Conservation (phyloP, 768 basidiomycete species). For the Mycena kentingensis region DNA sequence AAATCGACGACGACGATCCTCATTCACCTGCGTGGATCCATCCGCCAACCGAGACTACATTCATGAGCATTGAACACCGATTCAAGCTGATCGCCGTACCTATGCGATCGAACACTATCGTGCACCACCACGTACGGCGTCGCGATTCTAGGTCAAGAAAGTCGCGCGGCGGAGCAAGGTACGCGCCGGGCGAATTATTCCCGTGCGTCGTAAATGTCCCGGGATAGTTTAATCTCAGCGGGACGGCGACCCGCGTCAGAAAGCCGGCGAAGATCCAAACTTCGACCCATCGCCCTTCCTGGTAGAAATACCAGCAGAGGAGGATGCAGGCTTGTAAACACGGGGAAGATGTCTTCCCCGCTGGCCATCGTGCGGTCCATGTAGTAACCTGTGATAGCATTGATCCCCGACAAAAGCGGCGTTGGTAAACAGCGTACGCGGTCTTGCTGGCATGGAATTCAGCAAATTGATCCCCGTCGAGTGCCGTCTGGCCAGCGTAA, state of each 20-base stretch:
- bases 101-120: slow-evolving; percentile 83
- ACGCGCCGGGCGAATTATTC: slow-evolving; percentile 71
- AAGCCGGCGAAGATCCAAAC: slow-evolving; percentile 91
- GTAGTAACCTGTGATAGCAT: slow-evolving; percentile 44
- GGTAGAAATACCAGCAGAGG: slow-evolving; percentile 89
- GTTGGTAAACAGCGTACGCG: slow-evolving; percentile 40
- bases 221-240: slow-evolving; percentile 81
- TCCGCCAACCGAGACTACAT: slow-evolving; percentile 64
- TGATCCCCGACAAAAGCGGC: neutral
- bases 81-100: slow-evolving; percentile 25
- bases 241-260: slow-evolving; percentile 79
- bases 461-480: slow-evolving; percentile 80
- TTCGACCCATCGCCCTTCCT: slow-evolving; percentile 88
- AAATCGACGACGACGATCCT: neutral
- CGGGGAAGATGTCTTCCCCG: slow-evolving; percentile 82
- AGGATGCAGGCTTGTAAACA: slow-evolving; percentile 86
- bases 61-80: slow-evolving; percentile 8
- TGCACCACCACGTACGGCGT: slow-evolving; percentile 90
- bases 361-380: slow-evolving; percentile 91
- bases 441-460: slow-evolving; percentile 87
- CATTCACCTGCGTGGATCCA: slow-evolving; percentile 67
- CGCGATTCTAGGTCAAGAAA: slow-evolving; percentile 74
- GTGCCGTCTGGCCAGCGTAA: slow-evolving; percentile 72
- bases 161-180: slow-evolving; percentile 78
- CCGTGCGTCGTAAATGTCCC: slow-evolving; percentile 77